Conservation (phyloP, 768 basidiomycete genomes). For the Infundibulicybe gibba region DNA sequence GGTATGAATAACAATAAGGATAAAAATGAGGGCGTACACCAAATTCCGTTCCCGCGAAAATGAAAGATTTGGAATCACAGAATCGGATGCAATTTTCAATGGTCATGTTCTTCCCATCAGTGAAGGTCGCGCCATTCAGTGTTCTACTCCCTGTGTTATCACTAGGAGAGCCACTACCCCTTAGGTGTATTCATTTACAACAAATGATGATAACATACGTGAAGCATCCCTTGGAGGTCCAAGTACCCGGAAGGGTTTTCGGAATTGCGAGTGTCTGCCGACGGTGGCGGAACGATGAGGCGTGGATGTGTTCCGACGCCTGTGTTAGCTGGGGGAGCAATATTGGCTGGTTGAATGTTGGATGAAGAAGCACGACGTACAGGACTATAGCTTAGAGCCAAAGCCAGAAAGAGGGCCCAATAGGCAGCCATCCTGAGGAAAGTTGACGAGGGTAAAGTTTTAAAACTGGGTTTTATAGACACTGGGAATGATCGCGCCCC, state of each 20-base stretch:
- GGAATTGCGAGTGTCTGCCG: slow-evolving; percentile 34
- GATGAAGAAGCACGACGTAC: slow-evolving; percentile 22
- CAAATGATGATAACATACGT: slow-evolving; percentile 33
- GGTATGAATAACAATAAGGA: slow-evolving; percentile 1
- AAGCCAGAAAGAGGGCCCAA: slow-evolving; percentile 24
- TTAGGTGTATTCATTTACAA: no score
- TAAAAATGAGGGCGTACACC: slow-evolving; percentile 16
- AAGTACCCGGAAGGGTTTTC: slow-evolving; percentile 44
- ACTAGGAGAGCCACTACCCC: slow-evolving; percentile 25
- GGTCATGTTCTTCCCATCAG: slow-evolving; percentile 55
- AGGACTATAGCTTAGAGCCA: slow-evolving; percentile 32
- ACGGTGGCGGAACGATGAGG: slow-evolving; percentile 20
- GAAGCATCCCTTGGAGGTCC: slow-evolving; percentile 61
- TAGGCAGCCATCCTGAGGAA: slow-evolving; percentile 27
- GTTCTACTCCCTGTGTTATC: slow-evolving; percentile 60
- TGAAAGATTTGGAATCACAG: slow-evolving; percentile 41
- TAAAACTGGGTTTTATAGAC: slow-evolving; percentile 21
- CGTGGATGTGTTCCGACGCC: slow-evolving; percentile 18
- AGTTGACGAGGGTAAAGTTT: slow-evolving; percentile 8
- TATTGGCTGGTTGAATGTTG: slow-evolving; percentile 4
- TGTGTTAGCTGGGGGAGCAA: slow-evolving; percentile 15
- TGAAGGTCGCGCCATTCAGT: slow-evolving; percentile 43
- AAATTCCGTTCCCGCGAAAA: slow-evolving; percentile 72
- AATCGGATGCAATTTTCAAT: slow-evolving; percentile 46
- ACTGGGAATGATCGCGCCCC: slow-evolving; percentile 11